Conservation (phyloP, 2,329 filamentous ascomycete species). For the Monilinia aucupariae region DNA sequence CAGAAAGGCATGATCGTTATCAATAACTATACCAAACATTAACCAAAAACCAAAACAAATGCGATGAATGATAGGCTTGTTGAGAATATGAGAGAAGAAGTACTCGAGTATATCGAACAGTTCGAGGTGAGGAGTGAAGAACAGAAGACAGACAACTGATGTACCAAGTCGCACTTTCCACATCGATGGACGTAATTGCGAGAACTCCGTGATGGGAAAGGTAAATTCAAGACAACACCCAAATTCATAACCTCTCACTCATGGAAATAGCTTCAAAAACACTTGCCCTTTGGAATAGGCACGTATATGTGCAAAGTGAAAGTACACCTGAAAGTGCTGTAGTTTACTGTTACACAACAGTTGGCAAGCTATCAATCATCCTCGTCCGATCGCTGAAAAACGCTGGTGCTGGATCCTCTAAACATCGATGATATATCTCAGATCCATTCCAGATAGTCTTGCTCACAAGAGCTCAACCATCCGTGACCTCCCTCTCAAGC, state of each 20-base stretch:
- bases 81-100: neutral
- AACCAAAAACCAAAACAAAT: neutral
- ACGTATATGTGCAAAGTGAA: neutral
- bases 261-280: neutral
- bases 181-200: neutral
- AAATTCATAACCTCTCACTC: too few species aligned
- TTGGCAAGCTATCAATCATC: neutral
- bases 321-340: too few species aligned
- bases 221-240: too few species aligned
- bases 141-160: too few species aligned
- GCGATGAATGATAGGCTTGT: neutral
- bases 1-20: constrained; percentile 3
- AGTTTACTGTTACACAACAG: neutral
- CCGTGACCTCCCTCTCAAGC: too few species aligned
- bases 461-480: too few species aligned
- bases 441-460: too few species aligned
- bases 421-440: too few species aligned
- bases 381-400: neutral
- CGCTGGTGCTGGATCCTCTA: neutral
- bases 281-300: neutral
- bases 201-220: neutral
- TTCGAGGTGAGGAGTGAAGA: neutral
- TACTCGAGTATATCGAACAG: neutral
- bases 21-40: neutral
- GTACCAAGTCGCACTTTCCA: neutral